These are phyloP conservation scores for Lepiota venenata DNA, from an alignment of 768 basidiomycete species.

Conservation along the genomic window DNA sequence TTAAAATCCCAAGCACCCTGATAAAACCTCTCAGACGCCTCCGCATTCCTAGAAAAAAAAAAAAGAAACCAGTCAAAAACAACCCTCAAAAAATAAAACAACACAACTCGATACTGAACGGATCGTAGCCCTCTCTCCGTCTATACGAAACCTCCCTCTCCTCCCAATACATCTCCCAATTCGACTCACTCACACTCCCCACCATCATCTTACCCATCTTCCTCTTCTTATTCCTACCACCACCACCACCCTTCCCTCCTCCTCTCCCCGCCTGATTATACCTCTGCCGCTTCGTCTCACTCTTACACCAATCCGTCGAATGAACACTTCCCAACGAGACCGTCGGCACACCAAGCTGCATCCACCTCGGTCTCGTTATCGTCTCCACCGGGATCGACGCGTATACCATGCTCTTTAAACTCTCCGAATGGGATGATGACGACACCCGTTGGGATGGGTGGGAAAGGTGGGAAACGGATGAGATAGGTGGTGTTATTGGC, in stretches of 20 bases:
- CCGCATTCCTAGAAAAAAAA: slow-evolving; percentile 26
- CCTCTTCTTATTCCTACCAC: slow-evolving; percentile 13
- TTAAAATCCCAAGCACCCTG: slow-evolving; percentile 60
- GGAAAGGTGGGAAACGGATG: slow-evolving; percentile 48
- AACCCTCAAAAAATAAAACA: slow-evolving; percentile 18
- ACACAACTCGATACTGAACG: slow-evolving; percentile 39
- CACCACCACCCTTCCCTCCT: no score
- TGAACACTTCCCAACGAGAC: slow-evolving; percentile 51
- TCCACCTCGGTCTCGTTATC: slow-evolving; percentile 62
- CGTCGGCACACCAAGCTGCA: slow-evolving; percentile 63
- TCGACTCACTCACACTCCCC: background rate
- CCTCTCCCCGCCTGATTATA: slow-evolving; percentile 12
- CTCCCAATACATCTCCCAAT: slow-evolving; percentile 75
- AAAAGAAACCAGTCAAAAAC: background rate
- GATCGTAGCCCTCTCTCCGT: slow-evolving; percentile 41
- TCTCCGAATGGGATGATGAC: slow-evolving; percentile 39
- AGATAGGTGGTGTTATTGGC: slow-evolving; percentile 7
- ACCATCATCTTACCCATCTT: slow-evolving; percentile 12
- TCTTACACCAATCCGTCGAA: slow-evolving; percentile 51
- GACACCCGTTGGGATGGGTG: slow-evolving; percentile 34
- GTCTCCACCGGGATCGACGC: slow-evolving; percentile 27
- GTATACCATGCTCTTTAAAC: slow-evolving; percentile 38
- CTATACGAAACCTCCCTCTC: slow-evolving; percentile 45
- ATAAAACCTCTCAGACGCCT: slow-evolving; percentile 48
- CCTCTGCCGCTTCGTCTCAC: slow-evolving; percentile 45